phyloP scores from a whole-genome alignment of 495 filamentous ascomycete genomes.

The Daldinia vernicosa region DNA sequence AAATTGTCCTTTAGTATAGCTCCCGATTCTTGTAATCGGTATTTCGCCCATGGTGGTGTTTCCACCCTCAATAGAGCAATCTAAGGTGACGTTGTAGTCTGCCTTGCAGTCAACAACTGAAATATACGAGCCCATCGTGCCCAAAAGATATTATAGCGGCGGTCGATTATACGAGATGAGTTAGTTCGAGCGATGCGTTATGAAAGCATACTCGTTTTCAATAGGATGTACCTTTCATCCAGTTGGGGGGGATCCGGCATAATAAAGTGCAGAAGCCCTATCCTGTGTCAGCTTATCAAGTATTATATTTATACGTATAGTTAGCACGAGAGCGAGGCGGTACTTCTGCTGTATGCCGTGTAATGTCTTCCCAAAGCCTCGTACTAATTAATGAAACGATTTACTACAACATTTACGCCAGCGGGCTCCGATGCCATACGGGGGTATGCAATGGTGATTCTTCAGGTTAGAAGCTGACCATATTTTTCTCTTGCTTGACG shows the following conservation, averaged over 20 bases:
- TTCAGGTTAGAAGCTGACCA: background rate
- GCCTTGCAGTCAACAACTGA: slow-evolving; percentile 37
- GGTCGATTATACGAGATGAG: background rate
- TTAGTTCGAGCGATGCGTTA: background rate
- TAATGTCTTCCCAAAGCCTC: background rate
- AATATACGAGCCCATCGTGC: slow-evolving; percentile 45
- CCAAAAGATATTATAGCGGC: background rate
- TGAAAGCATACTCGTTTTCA: background rate
- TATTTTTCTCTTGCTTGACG: background rate
- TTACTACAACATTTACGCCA: background rate
- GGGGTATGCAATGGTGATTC: background rate
- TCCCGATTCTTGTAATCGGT: background rate
- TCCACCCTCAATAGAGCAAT: slow-evolving; percentile 24
- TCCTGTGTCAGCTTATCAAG: background rate
- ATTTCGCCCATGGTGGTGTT: background rate
- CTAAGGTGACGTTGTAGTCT: slow-evolving; percentile 34
- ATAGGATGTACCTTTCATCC: background rate
- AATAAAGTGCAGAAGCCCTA: background rate
- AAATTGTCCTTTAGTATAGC: background rate
- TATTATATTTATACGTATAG: background rate
- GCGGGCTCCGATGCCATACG: background rate
- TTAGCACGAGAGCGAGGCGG: background rate
- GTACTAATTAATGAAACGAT: background rate
- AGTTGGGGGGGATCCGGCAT: background rate
- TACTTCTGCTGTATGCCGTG: background rate